These are phyloP conservation scores for Zoysia pacifica DNA, from an alignment of 176 grass and related monocot species.

Conservation along the genomic window DNA sequence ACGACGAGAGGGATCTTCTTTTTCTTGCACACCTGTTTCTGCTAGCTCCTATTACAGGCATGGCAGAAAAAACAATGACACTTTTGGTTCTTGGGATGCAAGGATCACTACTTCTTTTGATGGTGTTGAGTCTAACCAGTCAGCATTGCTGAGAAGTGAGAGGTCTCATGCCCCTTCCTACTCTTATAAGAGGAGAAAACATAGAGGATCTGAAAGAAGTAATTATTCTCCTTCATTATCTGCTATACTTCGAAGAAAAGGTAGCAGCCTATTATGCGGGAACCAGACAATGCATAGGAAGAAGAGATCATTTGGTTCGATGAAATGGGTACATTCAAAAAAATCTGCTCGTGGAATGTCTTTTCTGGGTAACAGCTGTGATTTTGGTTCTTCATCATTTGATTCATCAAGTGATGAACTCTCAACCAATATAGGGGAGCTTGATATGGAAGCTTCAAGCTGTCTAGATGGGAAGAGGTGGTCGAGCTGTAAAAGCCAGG, in stretches of 20 bases:
- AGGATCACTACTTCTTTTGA: slow-evolving; percentile 66
- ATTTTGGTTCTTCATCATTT: slow-evolving; percentile 64
- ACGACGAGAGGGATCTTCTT: slow-evolving; percentile 66
- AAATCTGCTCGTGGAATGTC: slow-evolving; percentile 60
- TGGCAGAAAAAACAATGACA: slow-evolving; percentile 44
- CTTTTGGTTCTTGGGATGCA: slow-evolving; percentile 59
- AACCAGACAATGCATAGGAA: slow-evolving; percentile 63
- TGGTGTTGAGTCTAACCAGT: slow-evolving; percentile 67
- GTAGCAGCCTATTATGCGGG: slow-evolving; percentile 70
- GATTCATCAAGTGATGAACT: slow-evolving; percentile 80
- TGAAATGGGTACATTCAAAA: slow-evolving; percentile 52
- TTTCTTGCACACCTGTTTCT: slow-evolving; percentile 84
- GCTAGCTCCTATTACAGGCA: slow-evolving; percentile 74
- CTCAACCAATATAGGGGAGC: slow-evolving; percentile 75
- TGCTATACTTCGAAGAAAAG: slow-evolving; percentile 81
- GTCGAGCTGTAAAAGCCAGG: slow-evolving; percentile 91
- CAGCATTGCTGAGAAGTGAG: slow-evolving; percentile 55
- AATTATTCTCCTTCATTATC: slow-evolving; percentile 82
- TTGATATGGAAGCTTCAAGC: slow-evolving; percentile 87
- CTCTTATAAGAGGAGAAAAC: slow-evolving; percentile 59
- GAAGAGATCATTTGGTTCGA: slow-evolving; percentile 57
- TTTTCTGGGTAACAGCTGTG: slow-evolving; percentile 56
- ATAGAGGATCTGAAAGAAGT: slow-evolving; percentile 39
- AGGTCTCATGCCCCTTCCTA: slow-evolving; percentile 59
- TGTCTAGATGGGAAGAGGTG: slow-evolving; percentile 84